Evolutionary conservation across 768 basidiomycete species (phyloP).

Genomic region (Panaeolus papilionaceus): DNA sequence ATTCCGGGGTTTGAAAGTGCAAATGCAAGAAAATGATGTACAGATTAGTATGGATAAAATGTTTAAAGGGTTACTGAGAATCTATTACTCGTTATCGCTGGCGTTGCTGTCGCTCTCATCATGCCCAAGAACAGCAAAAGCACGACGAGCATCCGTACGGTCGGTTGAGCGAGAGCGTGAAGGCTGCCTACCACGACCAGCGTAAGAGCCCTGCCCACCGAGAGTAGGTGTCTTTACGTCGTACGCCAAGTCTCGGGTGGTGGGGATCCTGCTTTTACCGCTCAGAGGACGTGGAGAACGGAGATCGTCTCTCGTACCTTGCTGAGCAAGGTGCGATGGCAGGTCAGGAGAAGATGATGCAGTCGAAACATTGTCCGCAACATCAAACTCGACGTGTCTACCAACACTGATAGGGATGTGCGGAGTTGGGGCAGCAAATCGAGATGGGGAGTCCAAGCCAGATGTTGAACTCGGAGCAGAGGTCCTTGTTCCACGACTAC

Average conservation of each 20-base stretch:
- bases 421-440: slow-evolving; percentile 59
- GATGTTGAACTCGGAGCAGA: slow-evolving; percentile 49
- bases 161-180: slow-evolving; percentile 47
- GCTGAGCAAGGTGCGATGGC: slow-evolving; percentile 33
- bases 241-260: slow-evolving; percentile 59
- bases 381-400: slow-evolving; percentile 58
- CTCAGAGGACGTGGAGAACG: slow-evolving; percentile 39
- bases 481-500: slow-evolving; percentile 28
- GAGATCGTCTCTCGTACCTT: slow-evolving; percentile 41
- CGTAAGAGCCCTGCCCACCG: slow-evolving; percentile 24
- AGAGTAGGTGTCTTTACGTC: slow-evolving; percentile 72
- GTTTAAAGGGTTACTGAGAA: background rate
- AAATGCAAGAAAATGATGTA: background rate
- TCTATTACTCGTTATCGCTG: slow-evolving; percentile 53
- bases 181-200: slow-evolving; percentile 38
- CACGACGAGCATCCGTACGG: slow-evolving; percentile 46
- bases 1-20: background rate
- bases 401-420: slow-evolving; percentile 52
- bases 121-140: slow-evolving; percentile 88
- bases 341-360: slow-evolving; percentile 47
- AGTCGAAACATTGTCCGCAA: slow-evolving; percentile 37
- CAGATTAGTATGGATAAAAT: background rate
- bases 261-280: slow-evolving; percentile 63
- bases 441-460: slow-evolving; percentile 69
- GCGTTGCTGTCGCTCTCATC: slow-evolving; percentile 89